A percentile compares a stretch with the other conserved stretches of the same genome.
These are phyloP conservation scores for Linanthus parryae DNA, from an alignment of 148 eudicot genomes.

Conservation along the genomic window DNA sequence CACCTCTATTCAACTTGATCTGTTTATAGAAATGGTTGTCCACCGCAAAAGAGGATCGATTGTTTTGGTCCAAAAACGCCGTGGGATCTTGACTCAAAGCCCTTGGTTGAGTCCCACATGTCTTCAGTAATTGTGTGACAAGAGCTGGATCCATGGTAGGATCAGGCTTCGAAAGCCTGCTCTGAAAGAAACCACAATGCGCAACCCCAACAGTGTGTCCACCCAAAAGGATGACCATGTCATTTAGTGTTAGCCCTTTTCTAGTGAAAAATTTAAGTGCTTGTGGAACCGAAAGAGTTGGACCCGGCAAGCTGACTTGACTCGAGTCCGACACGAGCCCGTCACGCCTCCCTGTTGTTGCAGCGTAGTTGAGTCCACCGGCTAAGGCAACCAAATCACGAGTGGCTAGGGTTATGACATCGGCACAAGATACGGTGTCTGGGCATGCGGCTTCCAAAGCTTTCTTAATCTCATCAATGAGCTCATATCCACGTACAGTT, in stretches of 20 bases:
- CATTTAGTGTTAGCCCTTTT: constrained; percentile 20
- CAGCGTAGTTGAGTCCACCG: constrained; percentile 22
- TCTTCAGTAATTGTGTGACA: constrained; percentile 10
- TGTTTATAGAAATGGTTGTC: constrained; percentile 28
- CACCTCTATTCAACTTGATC: constrained; percentile 11
- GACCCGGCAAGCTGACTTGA: constrained; percentile 23
- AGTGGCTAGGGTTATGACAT: constrained; percentile 25
- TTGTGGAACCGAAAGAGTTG: constrained; percentile 8
- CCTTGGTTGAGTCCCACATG: constrained; percentile 16
- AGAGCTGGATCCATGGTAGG: constrained; percentile 19
- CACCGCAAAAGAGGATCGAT: constrained; percentile 11
- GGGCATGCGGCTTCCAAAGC: constrained; percentile 21
- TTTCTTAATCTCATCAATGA: constrained; percentile 25
- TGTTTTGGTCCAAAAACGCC: constrained; percentile 27
- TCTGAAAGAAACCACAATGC: constrained; percentile 19
- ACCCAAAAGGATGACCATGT: constrained; percentile 27
- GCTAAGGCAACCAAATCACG: constrained; percentile 28
- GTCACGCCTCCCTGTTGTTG: constrained; percentile 28
- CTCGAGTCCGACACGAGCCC: constrained; percentile 19
- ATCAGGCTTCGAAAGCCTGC: constrained; percentile 17
- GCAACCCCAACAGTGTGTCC: constrained; percentile 31
- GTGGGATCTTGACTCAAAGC: constrained; percentile 19
- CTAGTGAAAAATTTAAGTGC: constrained; percentile 15
- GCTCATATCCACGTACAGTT: constrained; percentile 24
- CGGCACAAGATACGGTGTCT: constrained; percentile 9